Conservation (phyloP, 768 basidiomycete genomes). For the Russula griseocarnosa region DNA sequence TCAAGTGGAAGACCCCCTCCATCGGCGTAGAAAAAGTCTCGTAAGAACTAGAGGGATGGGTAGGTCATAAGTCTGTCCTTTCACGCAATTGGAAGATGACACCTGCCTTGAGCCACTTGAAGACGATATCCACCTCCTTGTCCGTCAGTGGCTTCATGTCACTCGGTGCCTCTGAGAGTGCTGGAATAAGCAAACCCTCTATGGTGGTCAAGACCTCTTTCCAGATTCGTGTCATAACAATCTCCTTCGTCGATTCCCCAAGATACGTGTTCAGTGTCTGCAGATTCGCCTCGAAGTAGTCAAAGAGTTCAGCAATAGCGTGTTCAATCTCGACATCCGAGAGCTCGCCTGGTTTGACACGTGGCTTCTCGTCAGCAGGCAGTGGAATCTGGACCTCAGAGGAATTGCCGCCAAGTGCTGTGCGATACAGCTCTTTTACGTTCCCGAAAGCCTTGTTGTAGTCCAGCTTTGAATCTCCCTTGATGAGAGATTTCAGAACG, state of each 20-base stretch:
- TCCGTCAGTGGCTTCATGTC: conserved; percentile 91
- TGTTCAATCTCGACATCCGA: conserved; percentile 93
- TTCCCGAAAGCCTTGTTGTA: conserved; percentile 88
- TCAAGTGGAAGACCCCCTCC: conserved; percentile 91
- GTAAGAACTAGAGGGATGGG: conserved; percentile 60
- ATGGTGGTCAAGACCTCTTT: conserved; percentile 88
- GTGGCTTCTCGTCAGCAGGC: conserved; percentile 68
- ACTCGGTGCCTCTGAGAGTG: conserved; percentile 77
- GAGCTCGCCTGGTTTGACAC: conserved; percentile 72
- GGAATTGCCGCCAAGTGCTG: conserved; percentile 62
- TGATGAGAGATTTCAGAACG: conserved; percentile 75
- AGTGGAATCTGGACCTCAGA: conserved; percentile 76
- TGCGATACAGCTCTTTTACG: conserved; percentile 75
- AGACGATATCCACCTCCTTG: conserved; percentile 97
- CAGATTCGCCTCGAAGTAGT: conserved; percentile 93
- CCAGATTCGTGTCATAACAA: conserved; percentile 92
- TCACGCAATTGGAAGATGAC: neutral
- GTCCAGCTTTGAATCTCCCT: conserved; percentile 59
- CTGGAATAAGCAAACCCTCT: conserved; percentile 86
- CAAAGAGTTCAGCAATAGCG: conserved; percentile 87
- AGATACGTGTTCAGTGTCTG: conserved; percentile 87
- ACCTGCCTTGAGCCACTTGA: conserved; percentile 91
- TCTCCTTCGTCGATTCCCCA: conserved; percentile 78
- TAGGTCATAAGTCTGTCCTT: conserved; percentile 11
- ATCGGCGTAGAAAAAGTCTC: conserved; percentile 91